A percentile compares a stretch with the other conserved stretches of the same genome.
Evolutionary conservation across 73 alveolate genomes (phyloP).

Genomic region (Paraurostyla sp.): DNA sequence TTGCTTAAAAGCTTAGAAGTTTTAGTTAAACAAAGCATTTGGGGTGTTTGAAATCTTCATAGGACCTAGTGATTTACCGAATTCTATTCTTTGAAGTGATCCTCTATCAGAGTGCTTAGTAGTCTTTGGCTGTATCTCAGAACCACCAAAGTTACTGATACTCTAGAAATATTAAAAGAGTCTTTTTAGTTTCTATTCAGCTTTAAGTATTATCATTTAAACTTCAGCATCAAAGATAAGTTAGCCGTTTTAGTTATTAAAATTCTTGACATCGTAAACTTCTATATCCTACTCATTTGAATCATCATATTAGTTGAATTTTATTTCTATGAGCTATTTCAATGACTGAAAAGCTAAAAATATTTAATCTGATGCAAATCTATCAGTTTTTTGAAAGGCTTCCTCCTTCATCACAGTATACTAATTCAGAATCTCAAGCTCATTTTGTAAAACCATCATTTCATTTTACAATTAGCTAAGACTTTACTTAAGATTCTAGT

Average conservation of each 20-base stretch:
- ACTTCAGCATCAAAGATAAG: conserved; percentile 1
- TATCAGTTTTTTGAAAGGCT: not conserved
- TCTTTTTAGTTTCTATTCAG: not conserved
- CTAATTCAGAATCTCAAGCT: not conserved
- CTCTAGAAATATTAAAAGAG: not conserved
- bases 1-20: conserved; percentile 14
- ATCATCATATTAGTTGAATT: not conserved
- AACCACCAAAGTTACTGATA: not conserved
- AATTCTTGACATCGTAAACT: not conserved
- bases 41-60: conserved; percentile 31
- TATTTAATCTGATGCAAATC: not conserved
- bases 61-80: not conserved
- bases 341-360: not conserved
- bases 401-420: conserved; percentile 11
- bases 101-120: not conserved
- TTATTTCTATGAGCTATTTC: not conserved
- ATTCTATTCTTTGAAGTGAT: not conserved
- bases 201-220: not conserved
- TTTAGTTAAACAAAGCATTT: not conserved
- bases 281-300: conserved; percentile 6
- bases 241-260: not conserved
- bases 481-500: not conserved
- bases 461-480: not conserved
- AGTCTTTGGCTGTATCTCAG: not conserved
- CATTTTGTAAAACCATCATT: not conserved